phyloP scores from a whole-genome alignment of 2,329 filamentous ascomycete species.

The Sporothrix schenckii region DNA sequence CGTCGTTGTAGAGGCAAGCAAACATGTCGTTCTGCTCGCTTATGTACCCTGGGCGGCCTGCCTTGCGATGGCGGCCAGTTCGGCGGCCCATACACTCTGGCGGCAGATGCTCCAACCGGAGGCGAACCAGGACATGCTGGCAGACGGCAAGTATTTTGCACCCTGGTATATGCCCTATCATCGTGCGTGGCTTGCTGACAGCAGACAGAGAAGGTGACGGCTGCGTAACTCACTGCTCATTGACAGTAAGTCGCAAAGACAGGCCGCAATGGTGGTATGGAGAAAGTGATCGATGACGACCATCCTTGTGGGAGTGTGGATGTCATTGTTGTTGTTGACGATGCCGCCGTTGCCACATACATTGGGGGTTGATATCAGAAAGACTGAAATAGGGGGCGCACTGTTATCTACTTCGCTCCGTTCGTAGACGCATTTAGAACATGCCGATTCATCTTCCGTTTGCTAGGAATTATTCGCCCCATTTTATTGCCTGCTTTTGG shows the following conservation, averaged over 20 bases:
- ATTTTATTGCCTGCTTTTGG: neutral
- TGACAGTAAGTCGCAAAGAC: neutral
- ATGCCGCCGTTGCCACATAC: no score
- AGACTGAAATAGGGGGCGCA: no score
- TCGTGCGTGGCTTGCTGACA: neutral
- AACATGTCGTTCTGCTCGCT: slow-evolving; percentile 43
- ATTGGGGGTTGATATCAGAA: no score
- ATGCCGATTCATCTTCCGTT: neutral
- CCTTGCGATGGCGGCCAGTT: slow-evolving; percentile 44
- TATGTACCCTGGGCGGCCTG: slow-evolving; percentile 45
- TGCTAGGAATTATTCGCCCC: neutral
- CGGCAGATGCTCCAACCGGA: neutral
- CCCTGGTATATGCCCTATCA: neutral
- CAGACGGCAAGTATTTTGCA: neutral
- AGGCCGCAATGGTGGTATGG: no score
- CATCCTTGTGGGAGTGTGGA: no score
- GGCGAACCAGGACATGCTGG: neutral
- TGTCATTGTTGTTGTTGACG: neutral
- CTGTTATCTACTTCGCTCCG: no score
- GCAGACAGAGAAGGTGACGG: neutral
- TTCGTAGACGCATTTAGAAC: no score
- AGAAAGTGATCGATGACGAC: no score
- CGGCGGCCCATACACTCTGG: neutral
- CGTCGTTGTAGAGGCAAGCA: slow-evolving; percentile 37
- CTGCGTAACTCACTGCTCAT: neutral